Evolutionary conservation across 306 rosid genomes (phyloP).

Genomic region (Castanopsis chinensis): DNA sequence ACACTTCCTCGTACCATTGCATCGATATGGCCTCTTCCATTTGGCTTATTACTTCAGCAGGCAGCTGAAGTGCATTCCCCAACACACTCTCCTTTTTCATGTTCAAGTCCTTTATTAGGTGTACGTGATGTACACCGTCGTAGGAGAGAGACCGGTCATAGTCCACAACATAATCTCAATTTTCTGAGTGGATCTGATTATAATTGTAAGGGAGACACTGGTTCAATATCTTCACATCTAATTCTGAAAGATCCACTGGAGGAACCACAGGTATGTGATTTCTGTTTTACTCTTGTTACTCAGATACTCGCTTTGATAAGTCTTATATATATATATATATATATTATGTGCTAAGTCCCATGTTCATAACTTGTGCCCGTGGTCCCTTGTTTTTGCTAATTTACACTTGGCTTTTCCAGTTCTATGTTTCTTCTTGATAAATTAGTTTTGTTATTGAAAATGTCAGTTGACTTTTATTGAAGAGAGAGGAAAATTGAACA

Average conservation of each 20-base stretch:
- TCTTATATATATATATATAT: too few species aligned
- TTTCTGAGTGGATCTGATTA: slow-evolving; percentile 39
- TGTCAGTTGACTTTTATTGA: slow-evolving; percentile 69
- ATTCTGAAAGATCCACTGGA: slow-evolving; percentile 82
- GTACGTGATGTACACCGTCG: slow-evolving; percentile 43
- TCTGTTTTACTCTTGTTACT: slow-evolving; percentile 18
- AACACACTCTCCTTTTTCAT: slow-evolving; percentile 46
- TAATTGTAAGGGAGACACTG: slow-evolving; percentile 57
- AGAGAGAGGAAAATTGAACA: slow-evolving; percentile 81
- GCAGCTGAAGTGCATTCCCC: slow-evolving; percentile 53
- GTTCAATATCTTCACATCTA: slow-evolving; percentile 66
- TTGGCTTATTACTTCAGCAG: slow-evolving; percentile 86
- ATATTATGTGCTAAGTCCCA: not conserved
- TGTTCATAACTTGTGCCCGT: not conserved
- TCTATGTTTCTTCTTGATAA: not conserved
- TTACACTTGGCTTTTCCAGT: slow-evolving; percentile 13
- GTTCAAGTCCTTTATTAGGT: slow-evolving; percentile 62
- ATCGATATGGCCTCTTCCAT: slow-evolving; percentile 92
- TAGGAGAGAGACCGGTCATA: slow-evolving; percentile 43
- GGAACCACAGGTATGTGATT: slow-evolving; percentile 62
- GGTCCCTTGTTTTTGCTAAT: not conserved
- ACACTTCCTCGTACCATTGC: slow-evolving; percentile 57
- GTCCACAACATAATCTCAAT: slow-evolving; percentile 31
- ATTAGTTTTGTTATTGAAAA: not conserved
- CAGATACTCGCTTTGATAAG: not conserved